Evolutionary conservation across 163 green algal species (phyloP).

Genomic region (Coccomyxa subellipsoidea): DNA sequence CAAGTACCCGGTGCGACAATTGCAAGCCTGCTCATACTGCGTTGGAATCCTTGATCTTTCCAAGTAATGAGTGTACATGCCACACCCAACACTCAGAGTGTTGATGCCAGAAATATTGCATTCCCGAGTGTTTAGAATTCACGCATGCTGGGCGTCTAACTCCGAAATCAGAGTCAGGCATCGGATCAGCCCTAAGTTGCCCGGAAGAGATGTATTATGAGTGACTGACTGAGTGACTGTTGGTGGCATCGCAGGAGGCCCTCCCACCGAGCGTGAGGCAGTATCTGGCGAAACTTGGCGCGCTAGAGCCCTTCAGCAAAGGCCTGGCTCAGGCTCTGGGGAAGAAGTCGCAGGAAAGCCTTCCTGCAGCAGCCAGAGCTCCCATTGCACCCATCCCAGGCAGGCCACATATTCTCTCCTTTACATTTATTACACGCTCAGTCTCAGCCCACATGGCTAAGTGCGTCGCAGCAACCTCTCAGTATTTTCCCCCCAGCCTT

Average conservation of each 20-base stretch:
- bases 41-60: no score
- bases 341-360: not conserved
- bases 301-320: not conserved
- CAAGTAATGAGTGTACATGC: no score
- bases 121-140: no score
- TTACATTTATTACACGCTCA: no score
- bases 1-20: slow-evolving; percentile 3
- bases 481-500: no score
- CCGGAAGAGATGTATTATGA: not conserved
- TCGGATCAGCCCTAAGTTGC: no score
- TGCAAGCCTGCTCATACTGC: not conserved
- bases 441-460: no score
- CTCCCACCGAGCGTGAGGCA: not conserved
- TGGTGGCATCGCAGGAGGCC: not conserved
- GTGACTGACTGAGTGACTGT: not conserved
- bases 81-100: no score
- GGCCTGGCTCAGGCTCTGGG: slow-evolving; percentile 15
- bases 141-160: no score
- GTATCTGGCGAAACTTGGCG: not conserved
- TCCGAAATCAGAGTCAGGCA: not conserved
- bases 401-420: no score
- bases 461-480: no score
- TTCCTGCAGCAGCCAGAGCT: not conserved
- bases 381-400: not conserved
- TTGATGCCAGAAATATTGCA: no score